phyloP scores from a whole-genome alignment of 1,139 yeast species.

The Suhomyces anneliseae region DNA sequence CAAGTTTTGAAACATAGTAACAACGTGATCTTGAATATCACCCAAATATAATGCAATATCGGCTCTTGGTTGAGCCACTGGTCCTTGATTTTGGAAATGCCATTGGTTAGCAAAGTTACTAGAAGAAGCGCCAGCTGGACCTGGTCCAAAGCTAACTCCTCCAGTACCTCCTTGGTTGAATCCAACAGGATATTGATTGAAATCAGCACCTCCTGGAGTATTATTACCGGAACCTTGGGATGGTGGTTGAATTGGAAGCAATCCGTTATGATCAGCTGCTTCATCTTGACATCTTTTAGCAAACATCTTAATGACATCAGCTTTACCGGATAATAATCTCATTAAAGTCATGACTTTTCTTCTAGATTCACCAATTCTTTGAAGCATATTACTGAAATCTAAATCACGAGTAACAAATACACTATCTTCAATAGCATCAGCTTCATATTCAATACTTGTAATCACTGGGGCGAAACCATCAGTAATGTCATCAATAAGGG shows the following conservation, averaged over 20 bases:
- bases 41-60: constrained; percentile 88
- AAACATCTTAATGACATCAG: constrained; percentile 96
- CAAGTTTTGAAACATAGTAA: constrained; percentile 91
- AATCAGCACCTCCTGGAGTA: constrained; percentile 6
- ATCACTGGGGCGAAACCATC: constrained; percentile 93
- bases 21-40: constrained; percentile 96
- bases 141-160: constrained; percentile 26
- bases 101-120: constrained; percentile 15
- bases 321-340: constrained; percentile 89
- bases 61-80: constrained; percentile 65
- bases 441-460: constrained; percentile 83
- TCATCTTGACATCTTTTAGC: constrained; percentile 93
- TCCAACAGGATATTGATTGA: constrained; percentile 11
- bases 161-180: constrained; percentile 16
- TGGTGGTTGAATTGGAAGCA: constrained; percentile 8
- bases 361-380: constrained; percentile 84
- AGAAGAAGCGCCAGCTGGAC: constrained; percentile 19
- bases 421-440: constrained; percentile 88
- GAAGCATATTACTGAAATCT: constrained; percentile 72
- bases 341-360: constrained; percentile 89
- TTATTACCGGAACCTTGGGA: background rate
- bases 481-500: constrained; percentile 88
- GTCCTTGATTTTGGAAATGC: constrained; percentile 10
- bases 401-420: constrained; percentile 37
- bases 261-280: constrained; percentile 15